Base-by-base conservation (phyloP, 768 basidiomycete species). In the Trametes villosa region DNA sequence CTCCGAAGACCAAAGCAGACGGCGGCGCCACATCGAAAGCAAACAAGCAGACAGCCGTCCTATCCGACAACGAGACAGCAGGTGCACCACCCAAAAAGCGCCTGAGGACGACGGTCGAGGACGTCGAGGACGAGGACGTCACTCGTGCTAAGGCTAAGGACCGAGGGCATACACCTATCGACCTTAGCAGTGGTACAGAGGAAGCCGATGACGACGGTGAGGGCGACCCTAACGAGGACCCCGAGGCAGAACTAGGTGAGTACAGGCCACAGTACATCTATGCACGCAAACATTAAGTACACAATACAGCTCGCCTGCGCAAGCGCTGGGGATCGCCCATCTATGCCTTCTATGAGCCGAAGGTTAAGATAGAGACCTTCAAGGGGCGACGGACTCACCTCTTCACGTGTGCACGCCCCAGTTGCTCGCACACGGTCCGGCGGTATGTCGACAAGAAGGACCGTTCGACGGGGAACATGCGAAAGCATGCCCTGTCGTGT, bases 401-500 rank as follows among this genome's bases (percentile, higher is more conserved):
- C 15, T 75, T 75, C 64, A 44, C 60, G 6, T 75, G 74, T 49
- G 26, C 45, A 26, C 67, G 60, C 9, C 51, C 61, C n/a, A 31
- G 44, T 4, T 73, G 72, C 42, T 65, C 65, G n/a, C 9, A 54
- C 0, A 12, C 17, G 3, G 44, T 71, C 6, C 59, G 59, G 0
- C 44, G 66, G 4, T 75, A 68, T 41, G 63, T 71, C 3, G 70
- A 74, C 47, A 71, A 48, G 9, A 61, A 33, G 5, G 73, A 75
- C 56, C 41, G 54, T 0, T 48, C 49, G 12, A 77, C 74, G 12
- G 61, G 69, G 0, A 75, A 76, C 62, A 13, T 68, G 40, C 48
- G 56, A 18, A 57, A 51, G 31, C 68, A 80, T 62, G 75, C 62
- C 0, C 65, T 64, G n/a, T 31, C 24, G 1, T 79, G 78, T 61